A percentile compares a stretch with the other conserved stretches of the same genome.
Evolutionary conservation across 2,329 filamentous ascomycete species (phyloP).

Genomic region (Fusarium tanahbumbuense): DNA sequence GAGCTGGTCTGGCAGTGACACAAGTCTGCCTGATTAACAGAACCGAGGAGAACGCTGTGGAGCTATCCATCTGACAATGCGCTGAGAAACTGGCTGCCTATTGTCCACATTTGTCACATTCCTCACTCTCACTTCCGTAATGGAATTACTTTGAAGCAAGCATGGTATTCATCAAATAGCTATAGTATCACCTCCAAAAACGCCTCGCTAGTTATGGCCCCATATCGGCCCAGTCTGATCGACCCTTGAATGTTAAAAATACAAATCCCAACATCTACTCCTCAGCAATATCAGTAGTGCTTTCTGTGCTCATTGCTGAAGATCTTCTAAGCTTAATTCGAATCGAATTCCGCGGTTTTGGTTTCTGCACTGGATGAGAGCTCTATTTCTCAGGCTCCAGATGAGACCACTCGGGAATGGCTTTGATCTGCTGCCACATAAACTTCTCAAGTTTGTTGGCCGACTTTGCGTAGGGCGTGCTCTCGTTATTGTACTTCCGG

Average conservation of each 20-base stretch:
- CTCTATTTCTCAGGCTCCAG: constrained; percentile 62
- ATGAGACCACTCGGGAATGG: constrained; percentile 91
- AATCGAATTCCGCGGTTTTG: constrained; percentile 18
- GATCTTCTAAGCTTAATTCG: constrained; percentile 15
- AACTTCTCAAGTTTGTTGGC: constrained; percentile 93
- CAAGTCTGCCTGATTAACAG: background rate
- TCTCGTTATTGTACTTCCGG: constrained; percentile 95
- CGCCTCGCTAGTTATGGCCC: constrained; percentile 35
- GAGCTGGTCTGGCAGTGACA: background rate
- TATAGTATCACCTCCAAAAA: constrained; percentile 18
- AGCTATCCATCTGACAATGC: too few species aligned
- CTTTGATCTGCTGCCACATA: constrained; percentile 94
- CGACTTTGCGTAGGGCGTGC: constrained; percentile 92
- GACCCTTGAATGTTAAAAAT: background rate
- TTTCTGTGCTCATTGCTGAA: background rate
- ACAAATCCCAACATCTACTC: constrained; percentile 2
- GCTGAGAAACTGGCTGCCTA: background rate
- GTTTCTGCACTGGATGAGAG: constrained; percentile 26
- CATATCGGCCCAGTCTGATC: constrained; percentile 1
- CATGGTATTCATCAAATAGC: constrained; percentile 13
- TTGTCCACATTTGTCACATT: background rate
- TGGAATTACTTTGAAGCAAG: background rate
- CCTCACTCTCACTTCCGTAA: background rate
- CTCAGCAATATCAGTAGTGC: background rate
- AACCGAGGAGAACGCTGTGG: background rate